Evolutionary conservation across 2,329 filamentous ascomycete species (phyloP).

Genomic region (Fonsecaea pedrosoi): DNA sequence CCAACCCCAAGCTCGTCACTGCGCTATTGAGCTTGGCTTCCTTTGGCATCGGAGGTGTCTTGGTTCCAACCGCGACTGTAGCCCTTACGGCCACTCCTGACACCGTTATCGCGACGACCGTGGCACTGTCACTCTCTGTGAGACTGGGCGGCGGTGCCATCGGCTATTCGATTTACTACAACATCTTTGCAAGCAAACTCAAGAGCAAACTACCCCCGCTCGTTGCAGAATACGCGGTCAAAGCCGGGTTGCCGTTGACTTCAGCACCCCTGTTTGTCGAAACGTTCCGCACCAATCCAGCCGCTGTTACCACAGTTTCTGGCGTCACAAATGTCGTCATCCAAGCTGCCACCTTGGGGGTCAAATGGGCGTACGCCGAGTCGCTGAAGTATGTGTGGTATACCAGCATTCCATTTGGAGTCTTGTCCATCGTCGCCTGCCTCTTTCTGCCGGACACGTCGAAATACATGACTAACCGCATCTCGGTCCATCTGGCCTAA

Average conservation of each 20-base stretch:
- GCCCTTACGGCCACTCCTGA: constrained; percentile 54
- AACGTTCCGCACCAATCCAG: constrained; percentile 21
- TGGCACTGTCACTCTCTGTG: constrained; percentile 71
- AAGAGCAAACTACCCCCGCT: constrained; percentile 48
- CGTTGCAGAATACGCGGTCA: constrained; percentile 43
- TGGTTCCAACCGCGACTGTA: constrained; percentile 34
- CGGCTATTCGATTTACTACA: constrained; percentile 66
- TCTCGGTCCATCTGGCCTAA: background rate
- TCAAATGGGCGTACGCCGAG: constrained; percentile 16
- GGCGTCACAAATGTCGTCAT: constrained; percentile 17
- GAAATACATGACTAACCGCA: constrained; percentile 22
- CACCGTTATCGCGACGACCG: constrained; percentile 71
- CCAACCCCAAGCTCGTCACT: constrained; percentile 54
- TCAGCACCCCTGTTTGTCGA: constrained; percentile 19
- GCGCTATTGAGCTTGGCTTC: background rate
- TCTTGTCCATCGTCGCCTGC: constrained; percentile 15
- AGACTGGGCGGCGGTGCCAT: constrained; percentile 71
- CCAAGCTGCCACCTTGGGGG: constrained; percentile 14
- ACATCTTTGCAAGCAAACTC: constrained; percentile 56
- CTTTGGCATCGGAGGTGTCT: constrained; percentile 69
- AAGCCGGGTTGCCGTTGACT: constrained; percentile 26
- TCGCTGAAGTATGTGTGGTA: constrained; percentile 19
- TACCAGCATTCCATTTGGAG: constrained; percentile 20
- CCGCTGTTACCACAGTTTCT: constrained; percentile 29
- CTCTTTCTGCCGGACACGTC: constrained; percentile 17